phyloP scores from a whole-genome alignment of 2,329 filamentous ascomycete species.

The Alternaria brassicicola region DNA sequence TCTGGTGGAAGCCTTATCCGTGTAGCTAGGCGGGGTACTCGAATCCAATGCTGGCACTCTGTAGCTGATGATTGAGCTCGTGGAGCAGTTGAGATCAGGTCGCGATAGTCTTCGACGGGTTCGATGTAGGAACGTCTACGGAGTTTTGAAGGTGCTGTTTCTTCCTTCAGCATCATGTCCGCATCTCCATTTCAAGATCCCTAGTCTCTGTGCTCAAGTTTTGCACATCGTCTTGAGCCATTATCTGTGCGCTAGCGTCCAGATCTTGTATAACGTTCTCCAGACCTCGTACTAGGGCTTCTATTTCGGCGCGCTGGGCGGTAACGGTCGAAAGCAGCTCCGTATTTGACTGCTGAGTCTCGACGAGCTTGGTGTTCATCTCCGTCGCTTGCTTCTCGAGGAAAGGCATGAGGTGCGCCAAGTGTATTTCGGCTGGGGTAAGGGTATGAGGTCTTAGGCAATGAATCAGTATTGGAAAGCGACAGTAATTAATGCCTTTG shows the following conservation, averaged over 20 bases:
- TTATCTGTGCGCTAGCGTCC: slow-evolving; percentile 55
- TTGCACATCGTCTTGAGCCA: slow-evolving; percentile 49
- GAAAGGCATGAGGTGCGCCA: slow-evolving; percentile 64
- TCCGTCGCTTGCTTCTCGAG: slow-evolving; percentile 58
- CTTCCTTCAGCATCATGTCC: slow-evolving; percentile 27
- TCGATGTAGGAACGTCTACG: not conserved
- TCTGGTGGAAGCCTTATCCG: not conserved
- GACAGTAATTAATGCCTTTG: not conserved
- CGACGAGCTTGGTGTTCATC: slow-evolving; percentile 57
- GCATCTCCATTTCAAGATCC: slow-evolving; percentile 46
- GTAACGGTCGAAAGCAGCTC: slow-evolving; percentile 58
- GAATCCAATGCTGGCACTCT: not conserved
- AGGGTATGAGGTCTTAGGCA: slow-evolving; percentile 62
- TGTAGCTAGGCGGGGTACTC: not conserved
- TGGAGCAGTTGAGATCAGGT: not conserved
- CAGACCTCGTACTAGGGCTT: slow-evolving; percentile 59
- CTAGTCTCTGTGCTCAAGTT: slow-evolving; percentile 43
- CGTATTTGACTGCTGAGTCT: slow-evolving; percentile 60
- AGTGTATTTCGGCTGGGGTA: slow-evolving; percentile 61
- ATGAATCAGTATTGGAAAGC: not conserved
- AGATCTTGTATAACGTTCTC: slow-evolving; percentile 64
- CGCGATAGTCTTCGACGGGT: not conserved
- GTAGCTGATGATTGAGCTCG: not conserved
- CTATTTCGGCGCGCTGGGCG: slow-evolving; percentile 63
- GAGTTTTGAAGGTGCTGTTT: not conserved